Evolutionary conservation across 352 stramenopile genomes (phyloP).

Genomic region (Thalassiosira hispida): DNA sequence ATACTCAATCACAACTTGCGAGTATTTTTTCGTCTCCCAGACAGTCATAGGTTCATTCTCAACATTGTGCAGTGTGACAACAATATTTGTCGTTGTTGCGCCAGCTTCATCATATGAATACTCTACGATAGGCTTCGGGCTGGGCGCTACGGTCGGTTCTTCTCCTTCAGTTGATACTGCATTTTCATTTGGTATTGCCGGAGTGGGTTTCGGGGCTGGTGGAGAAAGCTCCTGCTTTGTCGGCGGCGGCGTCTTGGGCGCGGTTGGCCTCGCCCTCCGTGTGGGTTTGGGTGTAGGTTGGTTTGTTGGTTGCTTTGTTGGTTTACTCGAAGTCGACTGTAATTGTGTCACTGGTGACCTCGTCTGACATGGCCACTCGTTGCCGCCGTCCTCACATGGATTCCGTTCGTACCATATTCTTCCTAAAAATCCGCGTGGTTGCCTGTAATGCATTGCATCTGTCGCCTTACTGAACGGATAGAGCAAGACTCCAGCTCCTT

Average conservation of each 20-base stretch:
- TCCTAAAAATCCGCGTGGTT: slow-evolving; percentile 29
- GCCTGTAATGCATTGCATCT: slow-evolving; percentile 8
- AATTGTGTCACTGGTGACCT: background rate
- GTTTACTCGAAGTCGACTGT: background rate
- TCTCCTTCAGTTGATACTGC: background rate
- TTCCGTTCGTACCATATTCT: slow-evolving; percentile 25
- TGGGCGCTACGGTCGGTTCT: background rate
- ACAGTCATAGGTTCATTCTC: slow-evolving; percentile 4
- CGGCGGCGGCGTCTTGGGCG: background rate
- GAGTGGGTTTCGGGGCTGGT: background rate
- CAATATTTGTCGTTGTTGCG: slow-evolving; percentile 1
- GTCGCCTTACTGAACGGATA: slow-evolving; percentile 18
- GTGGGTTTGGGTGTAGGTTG: background rate
- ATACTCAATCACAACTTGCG: background rate
- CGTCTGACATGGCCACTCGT: background rate
- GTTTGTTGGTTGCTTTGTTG: background rate
- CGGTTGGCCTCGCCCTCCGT: background rate
- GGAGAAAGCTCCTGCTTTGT: background rate
- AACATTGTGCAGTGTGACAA: slow-evolving; percentile 6
- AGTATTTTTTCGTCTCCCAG: slow-evolving; percentile 5
- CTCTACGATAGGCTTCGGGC: background rate
- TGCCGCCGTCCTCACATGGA: background rate
- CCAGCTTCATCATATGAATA: background rate
- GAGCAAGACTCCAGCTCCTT: slow-evolving; percentile 9
- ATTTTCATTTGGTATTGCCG: background rate